A percentile compares a stretch with the other conserved stretches of the same genome.
phyloP scores from a whole-genome alignment of 352 stramenopile species.

The Globisporangium nodosum region DNA sequence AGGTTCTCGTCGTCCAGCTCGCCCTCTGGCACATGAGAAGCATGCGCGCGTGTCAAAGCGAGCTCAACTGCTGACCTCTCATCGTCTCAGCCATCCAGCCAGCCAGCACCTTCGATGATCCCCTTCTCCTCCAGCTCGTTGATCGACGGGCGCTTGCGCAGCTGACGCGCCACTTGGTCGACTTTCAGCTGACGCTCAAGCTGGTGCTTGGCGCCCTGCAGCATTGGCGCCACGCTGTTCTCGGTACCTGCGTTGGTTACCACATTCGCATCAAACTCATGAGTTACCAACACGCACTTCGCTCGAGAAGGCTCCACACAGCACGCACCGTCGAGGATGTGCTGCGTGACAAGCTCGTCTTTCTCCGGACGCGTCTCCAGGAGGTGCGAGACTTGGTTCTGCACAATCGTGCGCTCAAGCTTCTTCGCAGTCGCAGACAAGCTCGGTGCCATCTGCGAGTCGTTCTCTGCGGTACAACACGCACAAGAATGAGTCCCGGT shows the following conservation, averaged over 20 bases:
- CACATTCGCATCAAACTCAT: neutral
- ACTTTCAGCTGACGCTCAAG: conserved; percentile 68
- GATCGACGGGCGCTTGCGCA: conserved; percentile 65
- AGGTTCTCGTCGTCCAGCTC: conserved; percentile 46
- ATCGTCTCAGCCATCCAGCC: neutral
- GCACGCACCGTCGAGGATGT: conserved; percentile 56
- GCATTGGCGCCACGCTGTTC: conserved; percentile 40
- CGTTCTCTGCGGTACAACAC: conserved; percentile 25
- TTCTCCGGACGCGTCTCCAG: conserved; percentile 73
- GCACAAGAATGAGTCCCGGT: no score
- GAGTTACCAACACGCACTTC: neutral
- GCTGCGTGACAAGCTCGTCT: conserved; percentile 68
- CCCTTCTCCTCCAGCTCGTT: conserved; percentile 71
- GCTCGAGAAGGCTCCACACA: no score
- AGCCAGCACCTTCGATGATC: conserved; percentile 56
- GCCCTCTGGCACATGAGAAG: conserved; percentile 32
- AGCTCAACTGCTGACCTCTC: neutral
- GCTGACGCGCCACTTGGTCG: conserved; percentile 57
- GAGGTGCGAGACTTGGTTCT: conserved; percentile 79
- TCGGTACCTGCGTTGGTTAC: conserved; percentile 25
- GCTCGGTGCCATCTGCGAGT: conserved; percentile 50
- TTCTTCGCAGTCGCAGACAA: conserved; percentile 72
- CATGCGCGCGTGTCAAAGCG: neutral
- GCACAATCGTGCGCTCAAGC: conserved; percentile 67
- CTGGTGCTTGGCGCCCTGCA: conserved; percentile 70